These are phyloP conservation scores for Aspergillus fumigatus DNA, from an alignment of 2,329 filamentous ascomycete genomes.

Conservation along the genomic window DNA sequence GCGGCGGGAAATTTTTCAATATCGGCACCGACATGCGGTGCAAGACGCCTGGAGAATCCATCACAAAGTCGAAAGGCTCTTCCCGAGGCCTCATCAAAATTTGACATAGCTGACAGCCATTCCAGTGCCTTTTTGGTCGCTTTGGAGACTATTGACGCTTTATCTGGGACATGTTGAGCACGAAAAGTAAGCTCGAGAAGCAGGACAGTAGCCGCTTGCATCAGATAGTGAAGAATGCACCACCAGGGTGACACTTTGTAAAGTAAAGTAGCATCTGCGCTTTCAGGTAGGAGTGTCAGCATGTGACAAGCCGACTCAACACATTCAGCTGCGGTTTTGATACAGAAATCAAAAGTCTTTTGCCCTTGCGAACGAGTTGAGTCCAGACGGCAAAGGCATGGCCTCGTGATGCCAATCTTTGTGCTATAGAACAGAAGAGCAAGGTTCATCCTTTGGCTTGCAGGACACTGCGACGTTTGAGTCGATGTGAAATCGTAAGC, in stretches of 20 bases:
- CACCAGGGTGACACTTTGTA: conserved; percentile 42
- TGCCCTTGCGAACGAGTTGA: conserved; percentile 27
- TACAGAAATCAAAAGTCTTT: conserved; percentile 34
- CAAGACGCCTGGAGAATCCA: conserved; percentile 31
- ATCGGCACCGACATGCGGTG: conserved; percentile 27
- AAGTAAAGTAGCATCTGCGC: conserved; percentile 33
- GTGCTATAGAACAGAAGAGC: conserved; percentile 42
- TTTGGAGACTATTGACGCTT: conserved; percentile 32
- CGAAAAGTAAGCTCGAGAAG: conserved; percentile 42
- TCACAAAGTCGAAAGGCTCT: conserved; percentile 36
- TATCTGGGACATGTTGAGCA: conserved; percentile 41
- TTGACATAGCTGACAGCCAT: conserved; percentile 31
- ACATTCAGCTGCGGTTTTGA: conserved; percentile 36
- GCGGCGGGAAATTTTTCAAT: conserved; percentile 27
- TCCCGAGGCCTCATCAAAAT: conserved; percentile 25
- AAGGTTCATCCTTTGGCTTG: conserved; percentile 35
- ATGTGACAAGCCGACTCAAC: conserved; percentile 41
- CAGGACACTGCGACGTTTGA: conserved; percentile 30
- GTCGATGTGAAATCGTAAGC: conserved; percentile 38
- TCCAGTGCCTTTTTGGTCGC: conserved; percentile 32
- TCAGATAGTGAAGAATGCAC: conserved; percentile 42
- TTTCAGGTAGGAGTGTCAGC: conserved; percentile 38
- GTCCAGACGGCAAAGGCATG: conserved; percentile 41
- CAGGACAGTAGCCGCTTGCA: conserved; percentile 41
- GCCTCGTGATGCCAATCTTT: conserved; percentile 40